These are phyloP conservation scores for Hirschfeldia incana DNA, from an alignment of 345 rosid genomes.

Conservation along the genomic window DNA sequence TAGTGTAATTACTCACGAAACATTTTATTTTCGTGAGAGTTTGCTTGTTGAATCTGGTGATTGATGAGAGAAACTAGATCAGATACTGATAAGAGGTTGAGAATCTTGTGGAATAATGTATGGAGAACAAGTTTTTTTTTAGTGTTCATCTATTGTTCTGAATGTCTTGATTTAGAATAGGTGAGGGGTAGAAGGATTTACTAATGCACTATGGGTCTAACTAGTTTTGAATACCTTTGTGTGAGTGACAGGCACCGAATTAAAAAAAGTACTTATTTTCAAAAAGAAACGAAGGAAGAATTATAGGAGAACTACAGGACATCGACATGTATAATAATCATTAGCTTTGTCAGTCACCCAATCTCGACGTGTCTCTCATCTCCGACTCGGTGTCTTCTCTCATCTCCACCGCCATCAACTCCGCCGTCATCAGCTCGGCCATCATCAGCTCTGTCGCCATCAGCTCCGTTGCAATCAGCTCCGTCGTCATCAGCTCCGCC, in stretches of 20 bases:
- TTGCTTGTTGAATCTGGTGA: neutral
- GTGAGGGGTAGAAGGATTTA: no score
- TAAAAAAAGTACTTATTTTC: conserved; percentile 80
- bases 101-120: no score
- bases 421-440: no score
- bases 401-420: no score
- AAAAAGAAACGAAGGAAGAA: conserved; percentile 95
- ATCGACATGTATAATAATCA: conserved; percentile 63
- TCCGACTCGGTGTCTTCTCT: no score
- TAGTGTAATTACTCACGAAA: neutral
- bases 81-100: neutral
- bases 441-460: no score
- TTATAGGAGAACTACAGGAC: conserved; percentile 81
- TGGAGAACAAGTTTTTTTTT: neutral
- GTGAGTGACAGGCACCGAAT: conserved; percentile 71
- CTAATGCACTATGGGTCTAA: no score
- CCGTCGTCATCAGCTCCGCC: no score
- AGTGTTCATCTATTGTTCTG: neutral
- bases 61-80: neutral
- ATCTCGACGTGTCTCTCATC: no score
- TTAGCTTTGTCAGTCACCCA: no score
- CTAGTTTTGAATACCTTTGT: conserved; percentile 4
- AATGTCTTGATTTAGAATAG: no score
- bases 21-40: neutral
- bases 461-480: no score